Percentiles rank a stretch among this genome's conserved stretches.
phyloP scores from a whole-genome alignment of 2,329 filamentous ascomycete species.

The Verticillium alfalfae region DNA sequence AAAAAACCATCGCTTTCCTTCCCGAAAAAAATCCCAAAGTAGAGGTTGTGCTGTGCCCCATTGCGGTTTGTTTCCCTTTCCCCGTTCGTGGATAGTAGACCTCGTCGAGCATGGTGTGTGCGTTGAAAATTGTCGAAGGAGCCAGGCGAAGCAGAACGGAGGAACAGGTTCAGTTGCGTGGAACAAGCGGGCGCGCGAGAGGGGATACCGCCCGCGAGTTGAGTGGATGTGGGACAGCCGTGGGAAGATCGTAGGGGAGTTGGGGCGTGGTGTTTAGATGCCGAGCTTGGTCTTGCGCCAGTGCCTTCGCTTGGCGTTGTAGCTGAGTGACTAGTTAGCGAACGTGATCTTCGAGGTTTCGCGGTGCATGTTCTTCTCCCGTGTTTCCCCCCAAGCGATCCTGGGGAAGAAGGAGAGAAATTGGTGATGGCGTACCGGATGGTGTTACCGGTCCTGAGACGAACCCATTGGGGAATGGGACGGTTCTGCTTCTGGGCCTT shows the following conservation, averaged over 20 bases:
- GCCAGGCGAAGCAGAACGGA: neutral
- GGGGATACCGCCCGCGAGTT: neutral
- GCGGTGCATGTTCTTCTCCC: neutral
- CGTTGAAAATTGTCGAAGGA: neutral
- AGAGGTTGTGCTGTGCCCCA: neutral
- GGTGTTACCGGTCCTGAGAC: slow-evolving; percentile 96
- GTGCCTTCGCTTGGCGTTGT: slow-evolving; percentile 99
- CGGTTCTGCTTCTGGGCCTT: slow-evolving; percentile 99
- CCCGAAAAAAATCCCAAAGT: neutral
- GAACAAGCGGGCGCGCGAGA: neutral
- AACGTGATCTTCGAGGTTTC: slow-evolving; percentile 1
- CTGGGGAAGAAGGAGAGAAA: neutral
- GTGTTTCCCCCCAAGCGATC: neutral
- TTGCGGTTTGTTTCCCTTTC: neutral
- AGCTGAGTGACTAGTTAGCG: slow-evolving; percentile 50
- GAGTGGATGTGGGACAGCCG: neutral
- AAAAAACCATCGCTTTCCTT: neutral
- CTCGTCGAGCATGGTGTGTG: neutral
- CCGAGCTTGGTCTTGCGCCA: slow-evolving; percentile 99
- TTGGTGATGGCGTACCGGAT: slow-evolving; percentile 73
- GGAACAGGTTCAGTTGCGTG: neutral
- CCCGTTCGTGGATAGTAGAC: neutral
- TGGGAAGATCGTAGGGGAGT: slow-evolving; percentile 20
- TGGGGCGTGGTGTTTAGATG: slow-evolving; percentile 69
- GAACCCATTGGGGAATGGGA: slow-evolving; percentile 99